Conservation (phyloP, 140 eudicot species). For the Erigeron philadelphicus region DNA sequence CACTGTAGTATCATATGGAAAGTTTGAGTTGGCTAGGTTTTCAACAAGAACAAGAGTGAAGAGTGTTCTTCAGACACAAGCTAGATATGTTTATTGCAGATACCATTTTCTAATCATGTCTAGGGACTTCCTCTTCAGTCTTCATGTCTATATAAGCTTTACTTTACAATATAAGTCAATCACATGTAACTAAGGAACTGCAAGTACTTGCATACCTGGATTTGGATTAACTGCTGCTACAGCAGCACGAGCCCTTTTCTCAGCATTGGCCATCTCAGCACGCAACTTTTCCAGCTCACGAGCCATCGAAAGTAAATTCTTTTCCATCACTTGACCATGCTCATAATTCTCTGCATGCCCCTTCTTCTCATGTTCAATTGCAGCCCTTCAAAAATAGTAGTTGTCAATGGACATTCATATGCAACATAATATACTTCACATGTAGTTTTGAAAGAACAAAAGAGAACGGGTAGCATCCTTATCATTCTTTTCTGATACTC, state of each 20-base stretch:
- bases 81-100: not conserved
- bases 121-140: not conserved
- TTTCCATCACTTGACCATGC: conserved; percentile 92
- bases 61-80: not conserved
- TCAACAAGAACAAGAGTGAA: not conserved
- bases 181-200: not conserved
- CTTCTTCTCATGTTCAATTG: conserved; percentile 86
- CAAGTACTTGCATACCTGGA: conserved; percentile 47
- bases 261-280: conserved; percentile 92
- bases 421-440: conserved; percentile 9
- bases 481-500: too few species aligned
- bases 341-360: conserved; percentile 85
- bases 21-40: too few species aligned
- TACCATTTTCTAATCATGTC: not conserved
- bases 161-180: not conserved
- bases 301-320: conserved; percentile 77
- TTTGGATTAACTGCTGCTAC: conserved; percentile 63
- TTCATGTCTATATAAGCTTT: not conserved
- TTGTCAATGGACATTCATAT: conserved; percentile 3
- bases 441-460: not conserved
- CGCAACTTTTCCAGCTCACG: conserved; percentile 91
- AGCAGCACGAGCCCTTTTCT: conserved; percentile 78
- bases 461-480: too few species aligned
- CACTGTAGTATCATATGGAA: too few species aligned
- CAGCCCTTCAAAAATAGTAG: conserved; percentile 51